phyloP scores from a whole-genome alignment of 2,329 filamentous ascomycete species.

The Claviceps maximensis region DNA sequence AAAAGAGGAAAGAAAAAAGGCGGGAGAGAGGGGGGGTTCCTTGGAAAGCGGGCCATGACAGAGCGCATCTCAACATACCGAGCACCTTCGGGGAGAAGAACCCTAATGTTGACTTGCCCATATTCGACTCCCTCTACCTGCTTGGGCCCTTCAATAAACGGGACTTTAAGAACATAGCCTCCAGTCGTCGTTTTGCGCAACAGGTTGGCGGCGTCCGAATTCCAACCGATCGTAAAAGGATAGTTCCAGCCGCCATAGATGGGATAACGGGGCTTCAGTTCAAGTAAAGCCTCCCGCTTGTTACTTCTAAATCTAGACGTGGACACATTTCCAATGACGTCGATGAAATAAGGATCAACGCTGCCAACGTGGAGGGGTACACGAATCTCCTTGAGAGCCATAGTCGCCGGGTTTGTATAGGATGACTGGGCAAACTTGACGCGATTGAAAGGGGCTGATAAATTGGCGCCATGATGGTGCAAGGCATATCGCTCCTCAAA shows the following conservation, averaged over 20 bases:
- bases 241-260: constrained; percentile 97
- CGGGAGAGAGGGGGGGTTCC: no score
- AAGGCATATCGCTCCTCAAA: constrained; percentile 90
- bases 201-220: constrained; percentile 67
- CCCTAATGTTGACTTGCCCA: constrained; percentile 61
- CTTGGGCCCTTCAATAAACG: constrained; percentile 86
- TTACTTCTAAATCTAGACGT: constrained; percentile 77
- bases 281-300: constrained; percentile 66
- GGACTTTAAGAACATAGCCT: constrained; percentile 76
- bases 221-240: constrained; percentile 93
- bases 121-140: constrained; percentile 78
- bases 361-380: constrained; percentile 71
- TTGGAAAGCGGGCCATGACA: neutral
- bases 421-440: constrained; percentile 60
- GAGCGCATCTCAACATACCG: constrained; percentile 40
- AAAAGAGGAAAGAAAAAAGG: neutral
- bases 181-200: constrained; percentile 54
- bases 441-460: constrained; percentile 59
- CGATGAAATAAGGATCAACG: constrained; percentile 82
- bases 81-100: constrained; percentile 85
- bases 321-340: constrained; percentile 93
- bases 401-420: constrained; percentile 65
- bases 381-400: constrained; percentile 68
- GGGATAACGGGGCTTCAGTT: constrained; percentile 90
- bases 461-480: constrained; percentile 71